Base-by-base conservation (phyloP, 192 early-diverging fungal species). In the Coemansia aciculifera region DNA sequence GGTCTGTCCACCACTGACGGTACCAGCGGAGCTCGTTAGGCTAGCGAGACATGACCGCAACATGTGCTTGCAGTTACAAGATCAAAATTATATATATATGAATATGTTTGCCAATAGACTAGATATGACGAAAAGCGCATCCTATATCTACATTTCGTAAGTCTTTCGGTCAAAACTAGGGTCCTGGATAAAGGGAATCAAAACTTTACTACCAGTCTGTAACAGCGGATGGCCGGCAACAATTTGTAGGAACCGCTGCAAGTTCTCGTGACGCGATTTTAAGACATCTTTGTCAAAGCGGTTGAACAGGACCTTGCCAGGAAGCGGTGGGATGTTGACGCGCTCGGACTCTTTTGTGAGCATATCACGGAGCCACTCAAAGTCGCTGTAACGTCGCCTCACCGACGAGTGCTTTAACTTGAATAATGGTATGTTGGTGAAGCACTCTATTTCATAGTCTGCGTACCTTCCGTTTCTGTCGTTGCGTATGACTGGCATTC, bases 351-450 rank as follows among this genome's bases (percentile, higher is more conserved):
- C 96, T 24, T 94, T 84, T 77, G 96, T 95, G 59, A 99, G 84
- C 61, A 90, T 90, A 78, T 99, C 95, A 49, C 92, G 84, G 84
- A 97, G 94, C 97, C 97, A 99, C 83, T 98, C 97, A 82, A 99
- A 99, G 67, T 99, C 97, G 74, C 90, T 93, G 84, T 97, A 99
- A 31, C 97, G 87, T 71, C 97, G 85, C 27, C 96, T 89, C 38
- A 98, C 96, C 34, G 80, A 72, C 3, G 93, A 95, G 42, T 85
- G 66, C 54, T 90, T 91, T 49, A 93, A 64, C 76, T 98, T 98
- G 88, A 97, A 99, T 5, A 91, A 90, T 6, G 97, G 97, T 54
- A 99, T 95, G 77, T 98, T 99, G 34, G 95, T 98, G 90, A 89
- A 87, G 78, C 93, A 95, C 43, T 97, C 83, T 67, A 99, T 92